phyloP scores from a whole-genome alignment of 1,284 basidiomycete species.

The Microbotryum silenes-acaulis region DNA sequence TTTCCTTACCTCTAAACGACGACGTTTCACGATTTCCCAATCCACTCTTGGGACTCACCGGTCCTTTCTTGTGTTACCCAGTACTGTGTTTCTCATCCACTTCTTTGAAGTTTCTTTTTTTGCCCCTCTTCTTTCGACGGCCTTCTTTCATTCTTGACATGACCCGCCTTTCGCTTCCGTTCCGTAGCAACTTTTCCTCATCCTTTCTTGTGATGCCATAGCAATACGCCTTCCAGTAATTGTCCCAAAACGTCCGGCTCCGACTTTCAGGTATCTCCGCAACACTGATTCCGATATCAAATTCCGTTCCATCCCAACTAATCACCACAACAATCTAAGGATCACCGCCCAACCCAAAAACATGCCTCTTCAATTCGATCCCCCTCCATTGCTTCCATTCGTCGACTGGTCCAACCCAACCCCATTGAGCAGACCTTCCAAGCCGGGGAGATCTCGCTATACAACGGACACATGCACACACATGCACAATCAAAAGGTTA shows the following conservation, averaged over 20 bases:
- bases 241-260: background rate
- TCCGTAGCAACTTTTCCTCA: too few relatives aligned
- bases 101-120: background rate
- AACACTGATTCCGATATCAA: background rate
- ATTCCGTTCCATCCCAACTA: background rate
- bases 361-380: background rate
- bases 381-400: background rate
- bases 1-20: background rate
- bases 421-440: background rate
- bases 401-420: too few relatives aligned
- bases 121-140: too few relatives aligned
- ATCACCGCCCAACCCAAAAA: too few relatives aligned
- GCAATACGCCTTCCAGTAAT: background rate
- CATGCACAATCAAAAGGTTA: too few relatives aligned
- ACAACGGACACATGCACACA: too few relatives aligned
- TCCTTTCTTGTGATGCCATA: too few relatives aligned
- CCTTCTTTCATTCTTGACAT: too few relatives aligned
- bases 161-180: too few relatives aligned
- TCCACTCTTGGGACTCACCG: background rate
- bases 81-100: background rate
- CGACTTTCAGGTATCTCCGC: background rate
- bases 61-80: background rate
- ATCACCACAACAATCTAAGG: background rate
- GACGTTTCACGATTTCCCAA: background rate
- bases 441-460: slow-evolving; percentile 1